These are phyloP conservation scores for Pseudonitzschia multistriata DNA, from an alignment of 108 stramenopile genomes.

Conservation along the genomic window DNA sequence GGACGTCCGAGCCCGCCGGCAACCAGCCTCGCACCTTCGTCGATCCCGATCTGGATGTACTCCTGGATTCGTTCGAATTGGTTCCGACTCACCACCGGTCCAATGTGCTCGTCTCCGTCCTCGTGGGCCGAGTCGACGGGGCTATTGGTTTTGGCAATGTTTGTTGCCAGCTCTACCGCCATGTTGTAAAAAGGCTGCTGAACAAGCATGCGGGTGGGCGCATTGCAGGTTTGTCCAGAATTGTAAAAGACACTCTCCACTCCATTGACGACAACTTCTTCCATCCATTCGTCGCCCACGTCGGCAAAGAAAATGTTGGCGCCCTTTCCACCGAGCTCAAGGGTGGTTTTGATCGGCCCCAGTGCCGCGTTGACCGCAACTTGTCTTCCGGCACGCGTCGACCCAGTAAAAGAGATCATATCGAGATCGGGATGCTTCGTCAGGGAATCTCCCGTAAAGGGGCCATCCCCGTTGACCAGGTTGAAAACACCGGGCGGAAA, in stretches of 20 bases:
- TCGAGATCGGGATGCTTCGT: constrained; percentile 54
- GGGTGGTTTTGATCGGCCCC: constrained; percentile 52
- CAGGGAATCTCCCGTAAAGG: constrained; percentile 56
- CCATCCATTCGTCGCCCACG: constrained; percentile 43
- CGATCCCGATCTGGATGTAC: constrained; percentile 39
- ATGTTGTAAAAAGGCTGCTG: constrained; percentile 33
- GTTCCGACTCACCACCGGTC: constrained; percentile 46
- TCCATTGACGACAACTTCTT: neutral
- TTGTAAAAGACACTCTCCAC: constrained; percentile 47
- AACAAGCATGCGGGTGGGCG: constrained; percentile 74
- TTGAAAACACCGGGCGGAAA: constrained; percentile 87
- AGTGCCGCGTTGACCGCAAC: constrained; percentile 44
- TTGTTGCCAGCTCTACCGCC: constrained; percentile 40
- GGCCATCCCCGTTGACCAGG: constrained; percentile 71
- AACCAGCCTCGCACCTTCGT: constrained; percentile 39
- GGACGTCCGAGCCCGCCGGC: constrained; percentile 46
- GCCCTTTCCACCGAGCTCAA: constrained; percentile 88
- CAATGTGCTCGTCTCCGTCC: constrained; percentile 38
- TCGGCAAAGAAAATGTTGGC: constrained; percentile 78
- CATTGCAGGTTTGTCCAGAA: constrained; percentile 84
- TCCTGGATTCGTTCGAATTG: constrained; percentile 47
- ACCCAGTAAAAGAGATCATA: constrained; percentile 88
- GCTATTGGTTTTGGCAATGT: constrained; percentile 43
- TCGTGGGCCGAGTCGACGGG: constrained; percentile 12
- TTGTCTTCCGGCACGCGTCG: constrained; percentile 48